Evolutionary conservation across 2,329 filamentous ascomycete species (phyloP).

Genomic region (Trichoderma sp.): DNA sequence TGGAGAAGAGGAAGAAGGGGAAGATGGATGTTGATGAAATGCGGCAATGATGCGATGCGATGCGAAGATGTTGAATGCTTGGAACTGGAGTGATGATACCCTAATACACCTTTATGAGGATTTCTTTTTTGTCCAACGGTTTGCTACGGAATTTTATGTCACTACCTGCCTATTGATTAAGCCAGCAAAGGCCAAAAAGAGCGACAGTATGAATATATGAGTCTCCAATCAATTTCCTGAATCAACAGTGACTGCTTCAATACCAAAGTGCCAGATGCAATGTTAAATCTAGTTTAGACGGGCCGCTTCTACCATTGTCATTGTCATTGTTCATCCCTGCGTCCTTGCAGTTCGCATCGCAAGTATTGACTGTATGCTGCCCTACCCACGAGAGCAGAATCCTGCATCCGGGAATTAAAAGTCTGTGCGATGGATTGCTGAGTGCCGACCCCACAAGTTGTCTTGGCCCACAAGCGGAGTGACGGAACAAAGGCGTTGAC

Average conservation of each 20-base stretch:
- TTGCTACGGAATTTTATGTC: neutral
- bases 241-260: neutral
- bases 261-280: neutral
- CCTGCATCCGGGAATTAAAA: neutral
- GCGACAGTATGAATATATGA: slow-evolving; percentile 4
- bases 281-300: neutral
- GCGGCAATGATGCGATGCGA: neutral
- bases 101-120: slow-evolving; percentile 2
- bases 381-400: neutral
- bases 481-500: neutral
- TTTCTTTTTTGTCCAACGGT: neutral
- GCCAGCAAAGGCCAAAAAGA: neutral
- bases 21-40: neutral
- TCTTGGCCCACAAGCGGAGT: slow-evolving; percentile 2
- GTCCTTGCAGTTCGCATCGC: neutral
- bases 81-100: slow-evolving; percentile 9
- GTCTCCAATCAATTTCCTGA: neutral
- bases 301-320: no score
- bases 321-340: neutral
- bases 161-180: neutral
- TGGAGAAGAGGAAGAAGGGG: neutral
- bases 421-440: neutral
- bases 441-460: neutral
- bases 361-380: neutral
- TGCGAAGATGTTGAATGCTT: neutral